phyloP scores from a whole-genome alignment of 768 basidiomycete genomes.

The Hortiboletus flavorubellus region DNA sequence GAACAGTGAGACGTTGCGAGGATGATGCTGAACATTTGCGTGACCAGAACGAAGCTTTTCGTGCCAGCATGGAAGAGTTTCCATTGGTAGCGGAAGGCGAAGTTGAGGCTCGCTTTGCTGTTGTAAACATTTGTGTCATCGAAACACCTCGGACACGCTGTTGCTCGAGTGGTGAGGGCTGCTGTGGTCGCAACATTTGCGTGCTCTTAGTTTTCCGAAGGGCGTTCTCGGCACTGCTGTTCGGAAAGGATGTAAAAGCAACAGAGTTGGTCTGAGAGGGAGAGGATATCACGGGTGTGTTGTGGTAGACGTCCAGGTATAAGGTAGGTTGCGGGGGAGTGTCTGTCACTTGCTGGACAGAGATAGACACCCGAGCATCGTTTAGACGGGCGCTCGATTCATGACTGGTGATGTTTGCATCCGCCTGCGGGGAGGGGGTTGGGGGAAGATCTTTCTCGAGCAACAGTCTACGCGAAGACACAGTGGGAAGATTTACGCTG shows the following conservation, averaged over 20 bases:
- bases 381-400: conserved; percentile 2
- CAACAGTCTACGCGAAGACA: conserved; percentile 6
- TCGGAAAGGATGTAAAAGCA: conserved; percentile 35
- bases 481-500: conserved; percentile 20
- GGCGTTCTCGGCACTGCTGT: conserved; percentile 11
- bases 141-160: conserved; percentile 55
- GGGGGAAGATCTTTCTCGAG: conserved; percentile 52
- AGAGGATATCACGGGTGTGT: conserved; percentile 43
- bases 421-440: conserved; percentile 29
- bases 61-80: conserved; percentile 39
- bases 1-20: conserved; percentile 27
- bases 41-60: conserved; percentile 68
- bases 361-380: conserved; percentile 13
- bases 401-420: neutral
- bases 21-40: conserved; percentile 44
- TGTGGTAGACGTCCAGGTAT: conserved; percentile 56
- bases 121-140: conserved; percentile 43
- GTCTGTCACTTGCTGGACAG: conserved; percentile 17
- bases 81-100: conserved; percentile 22
- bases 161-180: conserved; percentile 13
- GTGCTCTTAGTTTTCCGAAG: conserved; percentile 56
- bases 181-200: conserved; percentile 25
- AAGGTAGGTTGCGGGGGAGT: conserved; percentile 52
- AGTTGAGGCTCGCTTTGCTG: conserved; percentile 45
- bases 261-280: conserved; percentile 48